Evolutionary conservation across 164 flowering plant genomes (phyloP).

Genomic region (Vitis cinerea): DNA sequence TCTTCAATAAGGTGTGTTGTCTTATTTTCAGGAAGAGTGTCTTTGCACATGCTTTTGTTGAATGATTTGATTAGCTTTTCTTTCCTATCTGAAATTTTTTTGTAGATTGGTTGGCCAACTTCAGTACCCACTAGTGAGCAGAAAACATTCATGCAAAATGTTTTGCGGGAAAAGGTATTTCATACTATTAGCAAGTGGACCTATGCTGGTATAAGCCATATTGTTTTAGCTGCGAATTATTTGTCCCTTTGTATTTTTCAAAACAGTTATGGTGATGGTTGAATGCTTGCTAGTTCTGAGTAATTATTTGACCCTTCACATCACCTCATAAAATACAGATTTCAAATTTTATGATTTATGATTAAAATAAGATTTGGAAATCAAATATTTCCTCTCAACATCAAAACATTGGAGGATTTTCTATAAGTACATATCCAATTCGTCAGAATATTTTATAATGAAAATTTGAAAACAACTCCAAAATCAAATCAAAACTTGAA

Average conservation of each 20-base stretch:
- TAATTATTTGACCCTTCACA: not conserved
- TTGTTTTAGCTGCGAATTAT: not conserved
- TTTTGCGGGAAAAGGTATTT: slow-evolving; percentile 75
- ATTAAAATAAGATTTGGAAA: too few species aligned
- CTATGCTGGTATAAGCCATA: not conserved
- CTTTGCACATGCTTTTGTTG: not conserved
- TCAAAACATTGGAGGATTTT: too few species aligned
- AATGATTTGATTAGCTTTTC: slow-evolving; percentile 7
- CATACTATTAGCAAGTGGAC: not conserved
- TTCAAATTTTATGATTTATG: too few species aligned
- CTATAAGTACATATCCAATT: too few species aligned
- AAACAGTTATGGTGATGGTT: not conserved
- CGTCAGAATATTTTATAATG: too few species aligned
- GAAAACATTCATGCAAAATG: slow-evolving; percentile 61
- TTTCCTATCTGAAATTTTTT: not conserved
- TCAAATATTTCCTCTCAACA: too few species aligned
- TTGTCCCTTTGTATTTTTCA: not conserved
- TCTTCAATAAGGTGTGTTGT: slow-evolving; percentile 66
- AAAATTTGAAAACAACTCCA: too few species aligned
- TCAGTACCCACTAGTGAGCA: slow-evolving; percentile 90
- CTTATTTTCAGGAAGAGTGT: not conserved
- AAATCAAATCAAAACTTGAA: too few species aligned
- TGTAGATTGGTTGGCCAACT: slow-evolving; percentile 96
- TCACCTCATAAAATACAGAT: too few species aligned
- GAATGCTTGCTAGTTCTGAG: not conserved